Evolutionary conservation across 202 grass and related monocot genomes (phyloP).

Genomic region (Panicum virgatum): DNA sequence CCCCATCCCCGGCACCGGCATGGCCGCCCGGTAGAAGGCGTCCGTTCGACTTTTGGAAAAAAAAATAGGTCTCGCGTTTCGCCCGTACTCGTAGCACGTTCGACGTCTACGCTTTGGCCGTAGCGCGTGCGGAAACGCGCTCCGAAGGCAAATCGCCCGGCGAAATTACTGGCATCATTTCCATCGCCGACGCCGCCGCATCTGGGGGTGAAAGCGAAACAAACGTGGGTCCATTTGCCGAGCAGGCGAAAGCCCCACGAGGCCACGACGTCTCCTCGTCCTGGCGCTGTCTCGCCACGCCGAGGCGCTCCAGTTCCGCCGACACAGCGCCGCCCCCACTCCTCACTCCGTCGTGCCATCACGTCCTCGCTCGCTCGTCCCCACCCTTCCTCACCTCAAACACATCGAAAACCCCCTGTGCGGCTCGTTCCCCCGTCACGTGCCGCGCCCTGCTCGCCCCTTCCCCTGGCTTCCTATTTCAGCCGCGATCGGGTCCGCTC

Average conservation of each 20-base stretch:
- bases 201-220: too few relatives aligned
- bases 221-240: neutral
- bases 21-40: neutral
- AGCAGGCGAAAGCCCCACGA: neutral
- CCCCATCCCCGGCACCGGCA: too few relatives aligned
- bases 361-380: neutral
- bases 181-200: too few relatives aligned
- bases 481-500: neutral
- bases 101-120: too few relatives aligned
- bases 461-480: neutral
- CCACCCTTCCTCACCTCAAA: slow-evolving; percentile 4
- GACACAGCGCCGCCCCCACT: neutral
- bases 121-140: too few relatives aligned
- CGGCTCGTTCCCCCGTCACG: neutral
- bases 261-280: neutral
- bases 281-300: slow-evolving; percentile 7
- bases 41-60: neutral
- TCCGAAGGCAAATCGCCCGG: too few relatives aligned
- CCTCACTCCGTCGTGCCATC: neutral
- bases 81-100: too few relatives aligned
- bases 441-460: neutral
- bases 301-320: neutral
- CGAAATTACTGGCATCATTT: too few relatives aligned
- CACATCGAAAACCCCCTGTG: slow-evolving; percentile 22
- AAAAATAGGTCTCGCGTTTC: too few relatives aligned